A percentile compares a stretch with the other conserved stretches of the same genome.
phyloP scores from a whole-genome alignment of 2,329 filamentous ascomycete species.

The Aspergillus sp. region DNA sequence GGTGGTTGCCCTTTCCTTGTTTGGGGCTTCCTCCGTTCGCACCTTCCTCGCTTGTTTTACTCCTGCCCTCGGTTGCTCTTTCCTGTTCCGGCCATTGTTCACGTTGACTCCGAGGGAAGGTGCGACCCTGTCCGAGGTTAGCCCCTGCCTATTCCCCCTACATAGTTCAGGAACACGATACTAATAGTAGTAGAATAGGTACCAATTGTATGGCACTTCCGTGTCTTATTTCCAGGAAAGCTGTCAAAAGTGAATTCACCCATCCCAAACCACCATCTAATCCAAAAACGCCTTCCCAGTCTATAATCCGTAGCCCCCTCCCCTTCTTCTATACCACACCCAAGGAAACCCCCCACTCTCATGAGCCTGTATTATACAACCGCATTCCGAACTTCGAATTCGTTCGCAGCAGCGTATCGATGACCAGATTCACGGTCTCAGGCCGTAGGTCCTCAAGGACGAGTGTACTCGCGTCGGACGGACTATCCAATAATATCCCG shows the following conservation, averaged over 20 bases:
- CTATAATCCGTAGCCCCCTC: too few relatives aligned
- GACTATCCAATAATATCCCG: background rate
- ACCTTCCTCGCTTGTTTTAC: too few relatives aligned
- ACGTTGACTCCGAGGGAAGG: background rate
- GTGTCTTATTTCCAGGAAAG: too few relatives aligned
- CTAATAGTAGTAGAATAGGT: too few relatives aligned
- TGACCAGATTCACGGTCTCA: constrained; percentile 6
- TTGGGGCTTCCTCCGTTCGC: background rate
- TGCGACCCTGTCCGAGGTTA: background rate
- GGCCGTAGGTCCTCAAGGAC: constrained; percentile 6
- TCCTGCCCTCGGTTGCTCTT: background rate
- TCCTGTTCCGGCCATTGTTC: background rate
- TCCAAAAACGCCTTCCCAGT: too few relatives aligned
- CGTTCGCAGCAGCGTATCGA: constrained; percentile 1
- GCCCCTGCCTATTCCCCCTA: background rate
- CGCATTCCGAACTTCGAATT: constrained; percentile 12
- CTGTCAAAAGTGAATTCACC: too few relatives aligned
- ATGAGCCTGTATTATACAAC: constrained; percentile 3
- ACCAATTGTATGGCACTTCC: too few relatives aligned
- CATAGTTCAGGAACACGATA: too few relatives aligned
- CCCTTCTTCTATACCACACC: too few relatives aligned
- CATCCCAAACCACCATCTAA: too few relatives aligned
- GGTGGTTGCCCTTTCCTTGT: too few relatives aligned
- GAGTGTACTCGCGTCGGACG: background rate
- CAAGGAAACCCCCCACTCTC: too few relatives aligned